Conservation (phyloP, 345 rosid species). For the Microthlaspi erraticum region DNA sequence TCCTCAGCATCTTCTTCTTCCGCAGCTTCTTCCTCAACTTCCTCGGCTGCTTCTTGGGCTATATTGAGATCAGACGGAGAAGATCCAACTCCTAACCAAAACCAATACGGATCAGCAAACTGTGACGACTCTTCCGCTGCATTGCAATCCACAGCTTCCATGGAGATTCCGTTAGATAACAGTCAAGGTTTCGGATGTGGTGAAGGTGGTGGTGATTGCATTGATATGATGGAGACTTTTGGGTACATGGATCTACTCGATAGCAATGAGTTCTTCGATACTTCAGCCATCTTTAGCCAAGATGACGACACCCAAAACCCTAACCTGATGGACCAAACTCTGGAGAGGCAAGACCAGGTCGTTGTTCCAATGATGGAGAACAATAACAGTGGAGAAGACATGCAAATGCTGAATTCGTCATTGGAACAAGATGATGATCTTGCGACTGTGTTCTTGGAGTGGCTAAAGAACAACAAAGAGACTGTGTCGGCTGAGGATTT, state of each 20-base stretch:
- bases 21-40: slow-evolving; percentile 60
- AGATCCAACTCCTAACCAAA: slow-evolving; percentile 40
- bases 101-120: slow-evolving; percentile 34
- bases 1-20: slow-evolving; percentile 62
- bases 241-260: slow-evolving; percentile 88
- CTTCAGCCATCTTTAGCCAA: slow-evolving; percentile 64
- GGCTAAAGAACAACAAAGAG: slow-evolving; percentile 88
- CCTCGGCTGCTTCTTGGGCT: slow-evolving; percentile 85
- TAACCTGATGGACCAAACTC: slow-evolving; percentile 43
- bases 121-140: slow-evolving; percentile 47
- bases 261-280: slow-evolving; percentile 71
- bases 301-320: slow-evolving; percentile 47
- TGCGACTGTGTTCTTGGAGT: slow-evolving; percentile 80
- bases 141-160: slow-evolving; percentile 76
- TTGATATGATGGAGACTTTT: slow-evolving; percentile 78
- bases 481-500: slow-evolving; percentile 89
- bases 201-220: slow-evolving; percentile 51
- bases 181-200: slow-evolving; percentile 47
- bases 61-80: slow-evolving; percentile 67
- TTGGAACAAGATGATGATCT: slow-evolving; percentile 65
- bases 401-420: slow-evolving; percentile 40
- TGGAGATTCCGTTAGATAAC: slow-evolving; percentile 58
- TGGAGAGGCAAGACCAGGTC: slow-evolving; percentile 33
- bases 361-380: slow-evolving; percentile 38
- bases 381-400: slow-evolving; percentile 41